A percentile compares a stretch with the other conserved stretches of the same genome.
Evolutionary conservation across 2,329 filamentous ascomycete species (phyloP).

Genomic region (Sporothrix luriei): DNA sequence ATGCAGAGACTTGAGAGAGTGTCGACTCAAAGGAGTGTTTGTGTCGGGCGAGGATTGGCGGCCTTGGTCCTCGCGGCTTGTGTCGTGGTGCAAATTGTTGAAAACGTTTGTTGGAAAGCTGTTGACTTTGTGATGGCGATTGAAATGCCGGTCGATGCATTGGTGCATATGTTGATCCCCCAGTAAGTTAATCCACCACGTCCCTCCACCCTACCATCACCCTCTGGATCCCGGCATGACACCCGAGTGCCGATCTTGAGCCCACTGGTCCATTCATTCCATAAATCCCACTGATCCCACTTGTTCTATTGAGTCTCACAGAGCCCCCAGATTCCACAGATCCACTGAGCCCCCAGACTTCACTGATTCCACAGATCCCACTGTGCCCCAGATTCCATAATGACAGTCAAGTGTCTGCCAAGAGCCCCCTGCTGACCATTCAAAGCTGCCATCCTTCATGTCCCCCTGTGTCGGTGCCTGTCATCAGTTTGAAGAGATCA

Average conservation of each 20-base stretch:
- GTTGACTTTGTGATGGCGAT: conserved; percentile 12
- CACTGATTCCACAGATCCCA: not conserved
- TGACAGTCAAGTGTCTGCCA: conserved; percentile 1
- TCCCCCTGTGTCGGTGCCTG: conserved; percentile 4
- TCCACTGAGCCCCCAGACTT: no score
- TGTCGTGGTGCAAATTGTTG: conserved; percentile 10
- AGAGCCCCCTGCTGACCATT: conserved; percentile 3
- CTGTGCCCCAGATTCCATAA: conserved; percentile 3
- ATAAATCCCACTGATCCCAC: conserved; percentile 10
- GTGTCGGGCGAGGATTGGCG: conserved; percentile 8
- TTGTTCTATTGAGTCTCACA: not conserved
- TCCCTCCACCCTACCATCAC: not conserved
- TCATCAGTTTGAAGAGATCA: conserved; percentile 15
- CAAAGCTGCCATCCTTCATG: conserved; percentile 5
- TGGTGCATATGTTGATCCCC: conserved; percentile 7
- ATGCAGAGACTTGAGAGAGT: conserved; percentile 11
- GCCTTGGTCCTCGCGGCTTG: conserved; percentile 1
- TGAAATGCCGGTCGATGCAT: not conserved
- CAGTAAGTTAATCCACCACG: conserved; percentile 1
- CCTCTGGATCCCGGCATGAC: conserved; percentile 15
- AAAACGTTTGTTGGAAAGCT: conserved; percentile 2
- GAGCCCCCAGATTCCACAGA: not conserved
- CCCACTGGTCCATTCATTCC: conserved; percentile 7
- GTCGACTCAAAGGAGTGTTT: not conserved
- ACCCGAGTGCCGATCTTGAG: conserved; percentile 13